Conservation (phyloP, 805 yeast genomes). For the Cyberlindnera veronae region DNA sequence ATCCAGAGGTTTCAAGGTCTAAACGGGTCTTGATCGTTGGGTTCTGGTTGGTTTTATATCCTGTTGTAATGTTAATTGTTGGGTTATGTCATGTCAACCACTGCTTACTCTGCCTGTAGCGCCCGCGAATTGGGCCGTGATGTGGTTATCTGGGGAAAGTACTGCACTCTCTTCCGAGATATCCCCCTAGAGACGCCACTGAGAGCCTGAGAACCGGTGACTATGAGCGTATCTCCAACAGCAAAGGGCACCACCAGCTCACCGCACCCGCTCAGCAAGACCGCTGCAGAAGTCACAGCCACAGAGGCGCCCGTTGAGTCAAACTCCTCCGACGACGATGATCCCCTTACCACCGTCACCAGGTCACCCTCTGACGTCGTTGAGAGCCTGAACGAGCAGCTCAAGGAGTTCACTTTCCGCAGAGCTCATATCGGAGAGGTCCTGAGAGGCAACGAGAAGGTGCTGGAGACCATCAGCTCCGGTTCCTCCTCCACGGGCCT, state of each 20-base stretch:
- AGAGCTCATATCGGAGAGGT: conserved; percentile 7
- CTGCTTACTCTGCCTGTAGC: too few species aligned
- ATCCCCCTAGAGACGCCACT: too few species aligned
- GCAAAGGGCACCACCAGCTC: too few species aligned
- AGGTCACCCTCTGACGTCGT: conserved; percentile 6
- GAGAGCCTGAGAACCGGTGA: too few species aligned
- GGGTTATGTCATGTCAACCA: conserved; percentile 22
- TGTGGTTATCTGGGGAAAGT: too few species aligned
- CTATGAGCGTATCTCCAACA: too few species aligned
- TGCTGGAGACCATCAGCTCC: conserved; percentile 17
- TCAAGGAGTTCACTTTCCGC: conserved; percentile 10
- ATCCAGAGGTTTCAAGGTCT: conserved; percentile 99
- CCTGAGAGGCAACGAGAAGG: conserved; percentile 15
- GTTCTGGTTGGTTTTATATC: conserved; percentile 11
- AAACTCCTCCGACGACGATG: neutral
- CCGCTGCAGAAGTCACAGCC: neutral
- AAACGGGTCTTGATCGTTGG: conserved; percentile 35
- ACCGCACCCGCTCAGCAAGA: neutral
- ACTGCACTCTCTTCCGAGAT: too few species aligned
- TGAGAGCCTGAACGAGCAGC: conserved; percentile 8
- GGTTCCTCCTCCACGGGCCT: conserved; percentile 10
- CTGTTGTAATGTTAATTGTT: conserved; percentile 14
- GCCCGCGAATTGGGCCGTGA: too few species aligned
- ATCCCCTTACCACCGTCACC: neutral
- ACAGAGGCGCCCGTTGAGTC: neutral